Base-by-base conservation (phyloP, 2,329 filamentous ascomycete species). In the Pestalotiopsis sp. region DNA sequence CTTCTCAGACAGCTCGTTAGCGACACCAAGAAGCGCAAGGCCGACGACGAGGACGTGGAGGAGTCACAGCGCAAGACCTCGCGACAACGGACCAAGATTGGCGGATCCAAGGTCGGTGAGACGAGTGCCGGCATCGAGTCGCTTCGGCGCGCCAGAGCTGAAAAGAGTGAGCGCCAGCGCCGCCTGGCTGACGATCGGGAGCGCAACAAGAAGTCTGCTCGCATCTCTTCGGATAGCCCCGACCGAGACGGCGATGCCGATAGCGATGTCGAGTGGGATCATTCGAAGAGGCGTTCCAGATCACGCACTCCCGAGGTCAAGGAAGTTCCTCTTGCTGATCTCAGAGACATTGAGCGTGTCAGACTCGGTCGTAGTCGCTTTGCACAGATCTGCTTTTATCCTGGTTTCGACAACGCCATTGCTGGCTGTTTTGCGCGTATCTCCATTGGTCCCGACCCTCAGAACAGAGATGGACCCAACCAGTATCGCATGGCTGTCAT, bases 331-430 rank as follows among this genome's bases (percentile, higher is more conserved):
- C 91, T 90, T 31, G 90, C 93, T 2, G 90, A 92, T 45, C 84
- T 97, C 23, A 87, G 87, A n/a, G 94, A 98, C 78, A 90, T 95
- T 72, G 92, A 98, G 77, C 90, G 93, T 64, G 89, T 95, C 66
- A 90, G 94, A 68, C 88, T 99, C 69, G 93, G 95, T 64, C 90
- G 96, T 71, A 92, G 89, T 73, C 93, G 94, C 76, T 97, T 99
- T 79, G 92, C 92, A 6, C 90, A 95, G 76, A 92, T 97, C 67
- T 98, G 94, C 85, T 97, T 97, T 83, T 95, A 95, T 74, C 96
- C 96, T 12, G 91, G 91, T 3, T 98, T 99, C 73, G 93, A 97
- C 67, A 84, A 92, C 9, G 87, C 92, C 38, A 92, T 98, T 75
- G 89, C 86, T 17, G 94, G 94, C 65, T 97, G 94, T 79, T 99